A percentile compares a stretch with the other conserved stretches of the same genome.
Conservation (phyloP, 2,329 filamentous ascomycete species). For the Penicillium janthinellum region DNA sequence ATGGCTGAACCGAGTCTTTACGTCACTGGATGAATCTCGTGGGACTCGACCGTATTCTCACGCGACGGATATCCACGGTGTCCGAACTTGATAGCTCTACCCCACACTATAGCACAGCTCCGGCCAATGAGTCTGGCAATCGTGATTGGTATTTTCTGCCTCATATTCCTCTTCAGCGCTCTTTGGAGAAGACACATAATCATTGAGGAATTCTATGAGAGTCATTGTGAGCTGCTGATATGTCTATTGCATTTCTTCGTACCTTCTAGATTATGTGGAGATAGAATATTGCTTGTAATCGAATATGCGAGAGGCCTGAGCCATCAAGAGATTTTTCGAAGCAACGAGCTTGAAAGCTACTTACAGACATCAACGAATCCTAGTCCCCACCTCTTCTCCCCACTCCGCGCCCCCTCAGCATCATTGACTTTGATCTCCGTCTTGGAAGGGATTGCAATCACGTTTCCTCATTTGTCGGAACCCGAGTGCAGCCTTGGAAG, state of each 20-base stretch:
- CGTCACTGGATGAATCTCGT: constrained; percentile 12
- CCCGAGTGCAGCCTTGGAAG: constrained; percentile 14
- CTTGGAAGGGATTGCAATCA: constrained; percentile 9
- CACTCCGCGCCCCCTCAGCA: constrained; percentile 10
- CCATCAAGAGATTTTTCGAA: not conserved
- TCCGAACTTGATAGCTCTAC: constrained; percentile 1
- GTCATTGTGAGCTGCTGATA: no score
- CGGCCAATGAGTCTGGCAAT: not conserved
- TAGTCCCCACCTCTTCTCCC: constrained; percentile 10
- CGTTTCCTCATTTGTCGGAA: constrained; percentile 7
- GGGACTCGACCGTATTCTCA: not conserved
- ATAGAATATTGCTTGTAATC: not conserved
- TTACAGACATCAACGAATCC: constrained; percentile 13
- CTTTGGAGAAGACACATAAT: not conserved
- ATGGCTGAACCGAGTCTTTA: constrained; percentile 16
- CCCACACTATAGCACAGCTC: constrained; percentile 2
- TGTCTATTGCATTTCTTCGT: not conserved
- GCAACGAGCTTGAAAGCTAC: constrained; percentile 13
- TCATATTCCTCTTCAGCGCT: no score
- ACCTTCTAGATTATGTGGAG: no score
- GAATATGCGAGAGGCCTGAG: not conserved
- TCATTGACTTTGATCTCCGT: constrained; percentile 21
- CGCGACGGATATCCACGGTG: constrained; percentile 7
- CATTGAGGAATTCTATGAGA: no score
- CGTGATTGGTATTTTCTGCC: not conserved